Base-by-base conservation (phyloP, 1,284 basidiomycete genomes). In the Sparassis latifolia region DNA sequence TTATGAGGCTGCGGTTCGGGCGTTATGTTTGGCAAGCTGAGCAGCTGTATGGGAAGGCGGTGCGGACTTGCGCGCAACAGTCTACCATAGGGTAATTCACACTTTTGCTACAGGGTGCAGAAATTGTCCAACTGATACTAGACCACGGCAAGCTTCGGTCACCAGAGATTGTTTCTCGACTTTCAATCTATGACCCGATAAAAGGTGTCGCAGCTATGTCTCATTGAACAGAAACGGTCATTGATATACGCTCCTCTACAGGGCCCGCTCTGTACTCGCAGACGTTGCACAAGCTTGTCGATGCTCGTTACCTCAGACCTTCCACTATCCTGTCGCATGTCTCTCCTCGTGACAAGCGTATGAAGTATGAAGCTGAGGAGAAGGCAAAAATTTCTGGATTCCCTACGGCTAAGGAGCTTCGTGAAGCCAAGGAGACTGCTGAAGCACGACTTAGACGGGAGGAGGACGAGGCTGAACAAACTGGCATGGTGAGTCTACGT, bases 61-160 rank as follows among this genome's bases (percentile, higher is more conserved):
- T 93, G 61, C 60, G 86, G 70, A 47, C 33, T 39, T 38, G 42
- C 27, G 38, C 44, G 29, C 43, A 45, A 42, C 39, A 45, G 33
- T 47, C 35, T 35, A 27, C 10, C 44, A 29, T 30, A 47, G 48
- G 54, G 51, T 52, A 56, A 47, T 53, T 54, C 35, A 52, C 44
- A 31, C 33, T 45, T 35, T 37, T 45, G 44, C 27, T 31, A 33
- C 54, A 93, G 90, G 89, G 79, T 4, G 78, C 81, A 43, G 80
- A 86, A 50, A 80, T 95, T 52, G 73, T 95, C 12, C 82, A 84
- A 57, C 69, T 84, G 32, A 72, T 97, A 38, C 71, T 96, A 48
- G 80, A 92, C 61, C 87, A 92, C 62, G 94, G 94, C 41, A 95
- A 95, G 67, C 78, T 97, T 58, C 80, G 82, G 47, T 78, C 85